Evolutionary conservation across 176 grass and related monocot species (phyloP).

Genomic region (Leersia perrieri): DNA sequence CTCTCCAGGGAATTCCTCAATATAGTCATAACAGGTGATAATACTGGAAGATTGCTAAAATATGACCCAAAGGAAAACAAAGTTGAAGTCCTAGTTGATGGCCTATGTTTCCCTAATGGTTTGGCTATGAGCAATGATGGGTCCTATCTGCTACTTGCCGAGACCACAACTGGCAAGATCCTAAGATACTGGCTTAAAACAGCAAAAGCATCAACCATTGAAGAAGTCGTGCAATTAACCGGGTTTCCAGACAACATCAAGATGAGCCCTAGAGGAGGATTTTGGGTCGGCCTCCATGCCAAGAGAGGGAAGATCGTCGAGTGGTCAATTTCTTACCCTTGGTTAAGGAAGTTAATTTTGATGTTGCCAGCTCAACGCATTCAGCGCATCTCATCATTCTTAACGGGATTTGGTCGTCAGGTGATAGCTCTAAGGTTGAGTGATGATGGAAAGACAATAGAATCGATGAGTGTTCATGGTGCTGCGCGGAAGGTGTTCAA

Average conservation of each 20-base stretch:
- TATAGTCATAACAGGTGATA: conserved; percentile 52
- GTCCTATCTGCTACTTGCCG: conserved; percentile 50
- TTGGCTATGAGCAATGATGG: conserved; percentile 50
- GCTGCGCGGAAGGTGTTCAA: neutral
- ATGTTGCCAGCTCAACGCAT: neutral
- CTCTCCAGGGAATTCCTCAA: conserved; percentile 58
- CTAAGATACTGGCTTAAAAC: conserved; percentile 46
- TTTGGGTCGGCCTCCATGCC: conserved; percentile 53
- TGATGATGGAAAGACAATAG: conserved; percentile 33
- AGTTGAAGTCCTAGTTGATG: conserved; percentile 46
- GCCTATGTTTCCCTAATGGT: conserved; percentile 63
- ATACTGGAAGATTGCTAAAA: conserved; percentile 54
- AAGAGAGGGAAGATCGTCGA: conserved; percentile 39
- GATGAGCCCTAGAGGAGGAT: conserved; percentile 62
- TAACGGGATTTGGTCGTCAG: conserved; percentile 12
- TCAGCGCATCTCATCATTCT: neutral
- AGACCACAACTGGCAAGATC: conserved; percentile 60
- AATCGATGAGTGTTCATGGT: conserved; percentile 21
- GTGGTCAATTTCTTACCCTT: conserved; percentile 38
- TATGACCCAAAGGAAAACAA: conserved; percentile 36
- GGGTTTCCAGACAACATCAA: conserved; percentile 71
- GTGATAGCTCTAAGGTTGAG: conserved; percentile 40
- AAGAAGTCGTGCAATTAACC: conserved; percentile 35
- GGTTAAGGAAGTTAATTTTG: conserved; percentile 23
- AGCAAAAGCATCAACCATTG: neutral